Percentiles rank a stretch among this genome's conserved stretches.
Evolutionary conservation across 352 stramenopile genomes (phyloP).

Genomic region (Phytophthora pistaciae): DNA sequence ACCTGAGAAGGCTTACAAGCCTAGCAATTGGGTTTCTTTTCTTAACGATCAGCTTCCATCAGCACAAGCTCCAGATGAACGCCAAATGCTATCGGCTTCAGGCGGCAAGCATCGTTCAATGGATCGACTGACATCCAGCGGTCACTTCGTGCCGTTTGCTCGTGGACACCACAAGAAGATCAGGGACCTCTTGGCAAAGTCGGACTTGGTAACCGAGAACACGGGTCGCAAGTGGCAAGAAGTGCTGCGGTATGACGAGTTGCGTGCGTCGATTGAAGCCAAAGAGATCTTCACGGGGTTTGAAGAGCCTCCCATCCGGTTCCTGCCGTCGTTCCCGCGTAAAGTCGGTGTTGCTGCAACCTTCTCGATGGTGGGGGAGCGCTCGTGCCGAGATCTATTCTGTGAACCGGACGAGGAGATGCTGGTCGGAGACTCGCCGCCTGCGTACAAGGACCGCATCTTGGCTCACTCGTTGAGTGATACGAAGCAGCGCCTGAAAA

Average conservation of each 20-base stretch:
- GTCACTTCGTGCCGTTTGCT: slow-evolving; percentile 29
- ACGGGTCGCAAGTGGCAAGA: slow-evolving; percentile 76
- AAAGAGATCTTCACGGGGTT: slow-evolving; percentile 91
- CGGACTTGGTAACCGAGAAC: slow-evolving; percentile 66
- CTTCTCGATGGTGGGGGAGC: slow-evolving; percentile 77
- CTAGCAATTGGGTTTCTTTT: slow-evolving; percentile 54
- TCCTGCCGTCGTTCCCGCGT: slow-evolving; percentile 80
- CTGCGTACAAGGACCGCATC: slow-evolving; percentile 82
- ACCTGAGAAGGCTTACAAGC: slow-evolving; percentile 3
- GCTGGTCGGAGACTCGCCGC: slow-evolving; percentile 36
- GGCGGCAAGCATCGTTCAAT: slow-evolving; percentile 26
- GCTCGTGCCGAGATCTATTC: slow-evolving; percentile 66
- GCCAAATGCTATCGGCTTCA: slow-evolving; percentile 19
- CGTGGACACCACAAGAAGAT: slow-evolving; percentile 67
- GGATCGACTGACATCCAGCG: slow-evolving; percentile 26
- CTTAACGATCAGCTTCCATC: slow-evolving; percentile 58
- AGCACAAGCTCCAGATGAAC: not conserved
- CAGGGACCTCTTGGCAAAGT: slow-evolving; percentile 69
- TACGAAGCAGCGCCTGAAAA: slow-evolving; percentile 63
- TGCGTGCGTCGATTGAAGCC: slow-evolving; percentile 73
- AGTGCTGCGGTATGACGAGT: slow-evolving; percentile 75
- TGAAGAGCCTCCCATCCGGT: slow-evolving; percentile 79
- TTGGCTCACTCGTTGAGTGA: slow-evolving; percentile 75
- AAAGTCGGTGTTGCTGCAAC: slow-evolving; percentile 61
- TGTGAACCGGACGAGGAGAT: slow-evolving; percentile 46